Base-by-base conservation (phyloP, 1,284 basidiomycete species). In the Apiotrichum porosum region DNA sequence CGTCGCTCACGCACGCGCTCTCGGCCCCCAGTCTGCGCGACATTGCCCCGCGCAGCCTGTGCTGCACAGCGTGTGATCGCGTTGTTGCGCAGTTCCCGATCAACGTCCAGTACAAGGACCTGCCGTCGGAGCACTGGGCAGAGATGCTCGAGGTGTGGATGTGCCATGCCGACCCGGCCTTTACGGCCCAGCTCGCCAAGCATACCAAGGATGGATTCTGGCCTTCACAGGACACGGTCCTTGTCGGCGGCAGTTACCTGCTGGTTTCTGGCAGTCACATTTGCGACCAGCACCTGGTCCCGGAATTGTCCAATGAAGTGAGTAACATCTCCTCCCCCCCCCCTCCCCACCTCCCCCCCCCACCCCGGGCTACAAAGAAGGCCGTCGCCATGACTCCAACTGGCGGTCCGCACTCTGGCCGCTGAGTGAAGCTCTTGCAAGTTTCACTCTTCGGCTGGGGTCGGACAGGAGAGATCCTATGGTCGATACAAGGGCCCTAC, bases 101-200 rank as follows among this genome's bases (percentile, higher is more conserved):
- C 81, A 47, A 53, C 35, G 48, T 51, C 17, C 52, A 57, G 24
- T 95, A 88, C 69, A 80, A 83, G 42, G 91, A 95, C 61, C 76
- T 98, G 8, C 93, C 93, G 1, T 92, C 88, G 1, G 90, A 95
- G 65, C 84, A 95, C 62, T 98, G 93, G 93, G 86, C 91, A 49
- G 93, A 98, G 70, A 82, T 97, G 33, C 82, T 97, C 19, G 93
- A 97, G 52, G 86, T 90, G 3, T 97, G 93, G 93, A 93, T 98
- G 88, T 97, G 93, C 65, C 94, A 97, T 71, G 74, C 83, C 18
- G 91, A 95, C 65, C 91, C 94, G 72, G 81, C 80, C 26, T 74
- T 92, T 39, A 80, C 85, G 47, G 83, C 84, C 21, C 79, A 84
- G 15, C 79, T 89, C 4, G 75, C 81, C 37, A 77, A 80, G 54